Evolutionary conservation across 2,329 filamentous ascomycete genomes (phyloP), one percentile per base, ranked within the genome.

Genomic region (Monilinia polystroma): DNA sequence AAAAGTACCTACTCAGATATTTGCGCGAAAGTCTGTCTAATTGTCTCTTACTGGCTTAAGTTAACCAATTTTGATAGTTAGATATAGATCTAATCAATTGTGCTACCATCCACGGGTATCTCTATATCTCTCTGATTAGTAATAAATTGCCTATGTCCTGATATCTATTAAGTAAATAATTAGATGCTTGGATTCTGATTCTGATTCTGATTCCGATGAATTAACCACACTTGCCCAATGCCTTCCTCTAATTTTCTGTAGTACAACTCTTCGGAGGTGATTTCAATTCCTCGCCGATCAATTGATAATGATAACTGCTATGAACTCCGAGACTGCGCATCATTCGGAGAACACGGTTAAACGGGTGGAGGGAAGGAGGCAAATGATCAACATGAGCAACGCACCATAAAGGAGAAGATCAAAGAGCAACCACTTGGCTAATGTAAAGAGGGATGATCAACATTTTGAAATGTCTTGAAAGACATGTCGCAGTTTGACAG

Each of bases 311-410:
- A 35, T 35, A 35, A 35, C 32, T 35, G 32, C 32, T 35, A 35
- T 49, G 18, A 20, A 32, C 29, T 32, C 12, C 14, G 20, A 49
- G 23, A 60, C 16, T 60, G 58, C n/a, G 26, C 45, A 60, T 60
- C 58, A n/a, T 51, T 60, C 45, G 58, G 58, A 49, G 51, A 60
- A 41, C 58, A 38, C 58, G 58, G 58, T 12, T 51, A 18, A 23
- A 43, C 41, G 41, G 41, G 12, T 43, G 41, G 16, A 43, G 12
- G 41, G 14, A 23, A 51, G 14, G 49, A 49, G 32, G 18, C 29
- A 49, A 60, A 11, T 49, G 57, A 60, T 60, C 57, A 60, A 23
- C 45, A 35, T n/a, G 12, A 47, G 29, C 29, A 38, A 60, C 29
- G 41, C 56, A 32, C 10, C 3, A 32, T 59, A 29, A 59, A 47